Base-by-base conservation (phyloP, 2,329 filamentous ascomycete genomes). In the Colletotrichum trifolii region DNA sequence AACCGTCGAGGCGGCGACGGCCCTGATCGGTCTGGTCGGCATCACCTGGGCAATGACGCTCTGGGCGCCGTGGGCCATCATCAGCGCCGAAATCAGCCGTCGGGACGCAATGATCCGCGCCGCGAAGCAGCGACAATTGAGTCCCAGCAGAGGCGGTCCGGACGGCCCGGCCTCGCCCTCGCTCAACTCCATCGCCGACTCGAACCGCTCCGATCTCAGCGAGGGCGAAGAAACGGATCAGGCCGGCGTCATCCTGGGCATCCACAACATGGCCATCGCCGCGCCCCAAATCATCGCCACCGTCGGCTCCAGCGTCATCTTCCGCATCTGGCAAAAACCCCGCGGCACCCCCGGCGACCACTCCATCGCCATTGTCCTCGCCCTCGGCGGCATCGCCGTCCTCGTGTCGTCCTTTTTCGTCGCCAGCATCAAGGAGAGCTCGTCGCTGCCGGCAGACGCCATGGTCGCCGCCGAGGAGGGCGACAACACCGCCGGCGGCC, bases 11-110 rank as follows among this genome's bases (percentile, higher is more conserved):
- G 87, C 85, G 9, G 95, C 92, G 1, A 97, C 92, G 0, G 83
- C 88, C 2, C 85, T 97, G 39, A 90, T 97, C 60, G 92, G 89
- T 1, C 80, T 96, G 33, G 89, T 97, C 52, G 95, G 95, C 39
- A 89, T 98, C 64, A 94, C 93, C 1, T 98, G 95, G 95, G 94
- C 94, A 25, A 82, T 97, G 72, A 94, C 94, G 2, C 87, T 96
- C 34, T 98, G 95, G 95, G 95, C 94, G 0, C 95, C 95, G 0
- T 98, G 95, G 81, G 94, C 95, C 43, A 91, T 98, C 71, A 97
- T 98, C 74, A 94, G 93, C 49, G 93, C 93, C 6, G 95, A 98
- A 76, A 94, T 98, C 67, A 92, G 91, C 66, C 91, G 90, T 66
- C 89, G 93, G 6, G 92, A 97, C 73, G 88, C 90, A 45, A 68